These are phyloP conservation scores for Cystobasidium slooffiae DNA, from an alignment of 1,284 basidiomycete species.

Conservation along the genomic window DNA sequence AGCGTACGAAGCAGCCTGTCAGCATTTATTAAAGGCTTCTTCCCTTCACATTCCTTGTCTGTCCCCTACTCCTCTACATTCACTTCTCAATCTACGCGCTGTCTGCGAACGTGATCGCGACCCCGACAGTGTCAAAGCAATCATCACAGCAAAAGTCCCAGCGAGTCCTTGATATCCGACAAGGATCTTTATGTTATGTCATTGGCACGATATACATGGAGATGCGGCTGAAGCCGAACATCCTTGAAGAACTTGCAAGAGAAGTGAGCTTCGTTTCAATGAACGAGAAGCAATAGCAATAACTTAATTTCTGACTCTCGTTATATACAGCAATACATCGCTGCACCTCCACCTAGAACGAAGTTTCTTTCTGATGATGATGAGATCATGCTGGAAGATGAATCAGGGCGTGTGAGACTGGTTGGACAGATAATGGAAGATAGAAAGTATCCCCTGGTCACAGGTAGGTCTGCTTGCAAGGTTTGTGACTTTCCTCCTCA, in stretches of 20 bases:
- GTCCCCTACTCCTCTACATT: background rate
- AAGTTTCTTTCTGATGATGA: slow-evolving; percentile 82
- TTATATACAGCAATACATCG: slow-evolving; percentile 75
- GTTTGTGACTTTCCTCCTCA: background rate
- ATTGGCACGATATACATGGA: slow-evolving; percentile 96
- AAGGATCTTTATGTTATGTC: slow-evolving; percentile 83
- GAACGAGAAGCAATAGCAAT: background rate
- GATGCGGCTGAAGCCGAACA: slow-evolving; percentile 97
- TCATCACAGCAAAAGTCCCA: slow-evolving; percentile 63
- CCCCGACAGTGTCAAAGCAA: background rate
- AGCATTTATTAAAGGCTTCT: background rate
- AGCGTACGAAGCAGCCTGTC: background rate
- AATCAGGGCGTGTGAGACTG: slow-evolving; percentile 85
- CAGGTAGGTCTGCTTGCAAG: slow-evolving; percentile 60
- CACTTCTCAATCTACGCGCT: background rate
- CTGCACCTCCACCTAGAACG: slow-evolving; percentile 72
- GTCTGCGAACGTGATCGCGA: background rate
- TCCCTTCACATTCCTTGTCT: background rate
- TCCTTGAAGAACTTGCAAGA: slow-evolving; percentile 88
- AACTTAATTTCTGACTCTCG: background rate
- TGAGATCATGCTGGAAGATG: slow-evolving; percentile 88
- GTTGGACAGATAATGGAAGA: slow-evolving; percentile 68
- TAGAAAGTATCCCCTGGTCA: slow-evolving; percentile 68
- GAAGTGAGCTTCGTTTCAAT: slow-evolving; percentile 68
- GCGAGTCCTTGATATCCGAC: slow-evolving; percentile 84